These are phyloP conservation scores for Gracilariopsis chorda DNA, from an alignment of 23 red algal genomes.

Conservation along the genomic window DNA sequence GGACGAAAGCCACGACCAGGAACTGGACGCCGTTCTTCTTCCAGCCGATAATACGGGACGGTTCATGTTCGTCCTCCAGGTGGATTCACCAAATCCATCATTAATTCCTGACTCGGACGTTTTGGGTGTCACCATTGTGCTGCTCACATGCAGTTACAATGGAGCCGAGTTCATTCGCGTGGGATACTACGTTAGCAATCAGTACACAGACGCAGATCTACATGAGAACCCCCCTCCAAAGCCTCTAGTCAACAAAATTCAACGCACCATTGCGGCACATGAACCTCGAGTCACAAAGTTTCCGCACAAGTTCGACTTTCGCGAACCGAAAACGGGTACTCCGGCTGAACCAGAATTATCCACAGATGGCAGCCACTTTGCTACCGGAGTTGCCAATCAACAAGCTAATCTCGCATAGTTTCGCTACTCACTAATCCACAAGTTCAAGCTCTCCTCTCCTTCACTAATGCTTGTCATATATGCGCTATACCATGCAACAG, in stretches of 20 bases:
- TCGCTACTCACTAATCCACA: background rate
- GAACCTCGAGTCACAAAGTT: constrained; percentile 93
- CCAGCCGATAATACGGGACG: constrained; percentile 86
- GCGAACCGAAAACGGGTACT: constrained; percentile 1
- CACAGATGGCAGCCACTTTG: constrained; percentile 48
- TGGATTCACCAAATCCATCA: constrained; percentile 79
- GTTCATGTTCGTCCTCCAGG: constrained; percentile 94
- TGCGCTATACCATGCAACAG: no score
- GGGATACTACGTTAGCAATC: constrained; percentile 97
- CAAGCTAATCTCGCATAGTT: constrained; percentile 36
- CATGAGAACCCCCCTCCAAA: constrained; percentile 62
- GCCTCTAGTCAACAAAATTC: constrained; percentile 56
- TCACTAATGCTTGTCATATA: no score
- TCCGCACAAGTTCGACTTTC: constrained; percentile 92
- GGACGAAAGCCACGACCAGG: constrained; percentile 87
- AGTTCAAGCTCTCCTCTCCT: no score
- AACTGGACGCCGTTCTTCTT: constrained; percentile 90
- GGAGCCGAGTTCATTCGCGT: constrained; percentile 93
- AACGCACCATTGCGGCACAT: constrained; percentile 73
- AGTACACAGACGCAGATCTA: constrained; percentile 62
- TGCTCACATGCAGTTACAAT: constrained; percentile 88
- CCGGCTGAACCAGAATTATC: constrained; percentile 50
- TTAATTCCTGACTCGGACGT: constrained; percentile 70
- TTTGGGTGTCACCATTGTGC: constrained; percentile 88
- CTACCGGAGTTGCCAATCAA: background rate